Conservation (phyloP, 148 eudicot species). For the Polygonum maritimum region DNA sequence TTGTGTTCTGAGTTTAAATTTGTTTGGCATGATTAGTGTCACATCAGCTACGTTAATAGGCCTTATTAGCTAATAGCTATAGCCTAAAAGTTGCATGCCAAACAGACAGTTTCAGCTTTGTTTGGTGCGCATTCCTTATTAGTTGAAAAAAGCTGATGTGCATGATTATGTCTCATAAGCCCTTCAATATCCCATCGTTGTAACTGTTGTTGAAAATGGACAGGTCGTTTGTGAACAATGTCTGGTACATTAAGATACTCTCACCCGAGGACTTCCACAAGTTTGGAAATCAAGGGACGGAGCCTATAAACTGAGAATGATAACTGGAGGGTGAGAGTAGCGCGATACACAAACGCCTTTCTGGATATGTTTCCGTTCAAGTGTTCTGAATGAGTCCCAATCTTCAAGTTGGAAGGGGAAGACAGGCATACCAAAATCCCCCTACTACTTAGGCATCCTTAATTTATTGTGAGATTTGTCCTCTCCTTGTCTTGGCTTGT, state of each 20-base stretch:
- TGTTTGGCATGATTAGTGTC: background rate
- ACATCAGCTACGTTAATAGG: background rate
- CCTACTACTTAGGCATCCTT: background rate
- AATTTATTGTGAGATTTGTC: background rate
- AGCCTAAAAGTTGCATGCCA: too few relatives aligned
- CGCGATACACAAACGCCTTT: background rate
- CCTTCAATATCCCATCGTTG: background rate
- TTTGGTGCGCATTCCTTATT: background rate
- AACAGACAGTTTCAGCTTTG: background rate
- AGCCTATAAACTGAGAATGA: background rate
- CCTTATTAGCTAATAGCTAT: background rate
- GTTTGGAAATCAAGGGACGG: conserved; percentile 57
- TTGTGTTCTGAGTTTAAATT: background rate
- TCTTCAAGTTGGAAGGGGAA: background rate
- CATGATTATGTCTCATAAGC: background rate
- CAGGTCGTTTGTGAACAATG: conserved; percentile 96
- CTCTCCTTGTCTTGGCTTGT: background rate
- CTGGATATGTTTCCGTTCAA: background rate
- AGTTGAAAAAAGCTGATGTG: background rate
- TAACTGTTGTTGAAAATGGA: conserved; percentile 11
- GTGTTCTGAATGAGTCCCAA: background rate
- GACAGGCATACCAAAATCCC: background rate
- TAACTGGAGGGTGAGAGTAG: background rate
- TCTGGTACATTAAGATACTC: conserved; percentile 94
- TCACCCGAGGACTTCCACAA: conserved; percentile 87